Evolutionary conservation across 2,329 filamentous ascomycete genomes (phyloP).

Genomic region (Helotiales sp.): DNA sequence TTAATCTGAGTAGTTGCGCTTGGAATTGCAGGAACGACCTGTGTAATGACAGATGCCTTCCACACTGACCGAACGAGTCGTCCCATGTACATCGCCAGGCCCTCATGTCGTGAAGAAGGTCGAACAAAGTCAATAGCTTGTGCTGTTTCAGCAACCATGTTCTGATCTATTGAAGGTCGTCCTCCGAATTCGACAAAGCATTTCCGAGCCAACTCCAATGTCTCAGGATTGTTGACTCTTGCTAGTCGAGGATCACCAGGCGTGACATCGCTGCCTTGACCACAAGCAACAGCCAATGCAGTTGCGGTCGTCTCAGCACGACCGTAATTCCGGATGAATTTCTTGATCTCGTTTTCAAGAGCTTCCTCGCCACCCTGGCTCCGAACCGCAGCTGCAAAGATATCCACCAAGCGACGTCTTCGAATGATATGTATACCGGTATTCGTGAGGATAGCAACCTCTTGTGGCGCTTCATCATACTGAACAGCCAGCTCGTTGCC

Average conservation of each 20-base stretch:
- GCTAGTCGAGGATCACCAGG: conserved; percentile 72
- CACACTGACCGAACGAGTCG: conserved; percentile 87
- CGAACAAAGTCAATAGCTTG: conserved; percentile 79
- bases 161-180: conserved; percentile 80
- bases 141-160: conserved; percentile 60
- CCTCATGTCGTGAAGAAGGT: conserved; percentile 86
- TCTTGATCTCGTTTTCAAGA: conserved; percentile 77
- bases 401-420: conserved; percentile 82
- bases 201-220: conserved; percentile 80
- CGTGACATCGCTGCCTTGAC: conserved; percentile 76
- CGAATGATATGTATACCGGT: conserved; percentile 86
- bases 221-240: conserved; percentile 75
- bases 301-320: conserved; percentile 87
- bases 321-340: conserved; percentile 83
- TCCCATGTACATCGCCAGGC: conserved; percentile 82
- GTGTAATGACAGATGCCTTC: conserved; percentile 73
- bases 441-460: conserved; percentile 90
- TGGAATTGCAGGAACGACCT: conserved; percentile 42
- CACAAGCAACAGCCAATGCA: conserved; percentile 90
- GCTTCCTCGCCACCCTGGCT: conserved; percentile 75
- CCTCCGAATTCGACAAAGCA: conserved; percentile 93
- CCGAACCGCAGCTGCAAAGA: conserved; percentile 82
- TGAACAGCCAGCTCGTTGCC: conserved; percentile 97
- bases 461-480: conserved; percentile 78
- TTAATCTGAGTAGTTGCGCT: conserved; percentile 59